Percentiles rank a stretch among this genome's conserved stretches.
Conservation (phyloP, 495 filamentous ascomycete species). For the Hypoxylon fragiforme region DNA sequence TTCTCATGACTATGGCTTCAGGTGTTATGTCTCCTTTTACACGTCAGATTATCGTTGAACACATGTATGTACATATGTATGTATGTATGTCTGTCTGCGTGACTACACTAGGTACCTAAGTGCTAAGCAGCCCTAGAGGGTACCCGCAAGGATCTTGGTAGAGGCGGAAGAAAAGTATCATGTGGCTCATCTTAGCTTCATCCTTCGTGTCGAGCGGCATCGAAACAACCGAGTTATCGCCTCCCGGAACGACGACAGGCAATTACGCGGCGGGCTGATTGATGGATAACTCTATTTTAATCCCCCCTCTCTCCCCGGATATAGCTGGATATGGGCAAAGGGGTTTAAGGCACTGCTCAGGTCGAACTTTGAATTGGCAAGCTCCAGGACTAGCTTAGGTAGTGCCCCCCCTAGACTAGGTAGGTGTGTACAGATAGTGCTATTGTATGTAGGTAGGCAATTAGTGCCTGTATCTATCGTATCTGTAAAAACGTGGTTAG, state of each 20-base stretch:
- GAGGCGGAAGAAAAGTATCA: background rate
- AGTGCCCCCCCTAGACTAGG: background rate
- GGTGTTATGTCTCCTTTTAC: no score
- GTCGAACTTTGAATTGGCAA: background rate
- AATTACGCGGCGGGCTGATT: background rate
- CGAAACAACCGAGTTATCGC: no score
- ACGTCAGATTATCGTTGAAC: no score
- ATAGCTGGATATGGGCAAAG: background rate
- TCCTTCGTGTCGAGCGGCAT: background rate
- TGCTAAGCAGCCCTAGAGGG: no score
- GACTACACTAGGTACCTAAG: no score
- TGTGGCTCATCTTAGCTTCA: background rate
- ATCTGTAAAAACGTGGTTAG: no score
- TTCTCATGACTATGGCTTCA: conserved; percentile 6
- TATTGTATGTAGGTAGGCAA: background rate
- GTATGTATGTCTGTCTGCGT: background rate
- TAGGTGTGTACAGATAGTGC: background rate
- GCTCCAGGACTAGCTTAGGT: no score
- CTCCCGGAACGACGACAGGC: background rate
- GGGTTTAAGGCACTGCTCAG: no score
- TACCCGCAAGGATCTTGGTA: background rate
- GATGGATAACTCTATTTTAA: no score
- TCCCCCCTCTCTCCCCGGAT: no score
- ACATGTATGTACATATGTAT: no score
- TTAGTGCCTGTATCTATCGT: background rate